Evolutionary conservation across 129 eudicot genomes (phyloP), one percentile per base, ranked within the genome.

Genomic region (Flaveria trinervia): DNA sequence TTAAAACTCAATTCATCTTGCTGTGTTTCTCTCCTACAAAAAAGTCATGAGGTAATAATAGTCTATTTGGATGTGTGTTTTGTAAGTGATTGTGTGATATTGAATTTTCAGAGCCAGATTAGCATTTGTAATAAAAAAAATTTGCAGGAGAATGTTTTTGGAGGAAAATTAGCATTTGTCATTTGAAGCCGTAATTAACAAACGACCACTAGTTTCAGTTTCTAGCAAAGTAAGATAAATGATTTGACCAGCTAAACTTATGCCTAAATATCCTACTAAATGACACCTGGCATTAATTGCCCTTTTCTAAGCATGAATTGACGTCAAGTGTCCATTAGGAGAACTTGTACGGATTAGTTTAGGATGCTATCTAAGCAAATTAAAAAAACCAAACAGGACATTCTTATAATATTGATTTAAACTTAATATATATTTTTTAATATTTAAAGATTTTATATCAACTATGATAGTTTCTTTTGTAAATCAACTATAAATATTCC

Each of bases 11-110:
- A 15, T 25, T 28, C 70, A 25, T 49, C 46, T 30, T 41, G 20
- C 7, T 60, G 70, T 59, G 69, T 43, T 73, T 73, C 55, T 43
- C 69, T 48, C 45, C 16, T 70, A 70, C 49, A 17, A 50, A 36
- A 12, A 49, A 49, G 15, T 15, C 59, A 70, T 49, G 61, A 70
- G 26, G 44, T 70, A 22, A 44, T 25, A 48, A 48, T 49, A 70
- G 15, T 20, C 16, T 10, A 25, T 59, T 59, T 28, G 69, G 18
- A 28, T 64, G 20, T 28, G 68, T 30, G 13, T 16, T 64, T 15
- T 30, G 46, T 5, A 33, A 28, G 44, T 26, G 39, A 64, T 7
- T 23, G 5, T 28, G 41, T 33, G 45, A 28, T 62, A 30, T 62
- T 12, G 66, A 28, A 30, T 62, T 2, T 4, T 15, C 44, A 62